These are phyloP conservation scores for Eucalyptus pauciflora DNA, from an alignment of 345 rosid genomes.

Conservation along the genomic window DNA sequence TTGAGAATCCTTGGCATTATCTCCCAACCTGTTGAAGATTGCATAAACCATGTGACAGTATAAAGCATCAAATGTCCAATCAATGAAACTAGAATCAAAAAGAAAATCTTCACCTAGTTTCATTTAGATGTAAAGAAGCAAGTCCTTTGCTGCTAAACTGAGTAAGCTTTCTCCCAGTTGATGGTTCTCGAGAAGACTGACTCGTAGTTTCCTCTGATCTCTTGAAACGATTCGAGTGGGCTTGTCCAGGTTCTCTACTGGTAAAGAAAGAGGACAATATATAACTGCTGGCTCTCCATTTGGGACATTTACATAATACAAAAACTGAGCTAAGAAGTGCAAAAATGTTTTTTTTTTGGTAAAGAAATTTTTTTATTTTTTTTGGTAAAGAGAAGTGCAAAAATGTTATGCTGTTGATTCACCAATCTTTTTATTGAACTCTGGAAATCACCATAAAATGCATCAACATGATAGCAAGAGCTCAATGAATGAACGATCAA, in stretches of 20 bases:
- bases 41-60: neutral
- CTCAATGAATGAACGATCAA: neutral
- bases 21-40: conserved; percentile 17
- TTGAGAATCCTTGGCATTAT: conserved; percentile 1
- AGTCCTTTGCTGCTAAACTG: conserved; percentile 10
- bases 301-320: neutral
- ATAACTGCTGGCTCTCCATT: conserved; percentile 8
- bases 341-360: too few species aligned
- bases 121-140: neutral
- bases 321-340: neutral
- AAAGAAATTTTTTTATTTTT: too few species aligned
- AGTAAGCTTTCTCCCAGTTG: conserved; percentile 6
- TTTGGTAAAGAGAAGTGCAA: too few species aligned
- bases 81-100: neutral
- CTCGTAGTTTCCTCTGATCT: conserved; percentile 12
- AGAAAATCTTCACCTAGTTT: neutral
- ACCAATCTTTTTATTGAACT: neutral
- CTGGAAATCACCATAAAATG: neutral
- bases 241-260: conserved; percentile 22
- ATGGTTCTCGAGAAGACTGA: conserved; percentile 10
- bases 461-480: neutral
- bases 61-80: neutral
- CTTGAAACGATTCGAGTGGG: conserved; percentile 18
- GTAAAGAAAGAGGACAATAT: neutral
- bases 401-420: neutral